Base-by-base conservation (phyloP, 106 monocot species). In the Allium fistulosum region DNA sequence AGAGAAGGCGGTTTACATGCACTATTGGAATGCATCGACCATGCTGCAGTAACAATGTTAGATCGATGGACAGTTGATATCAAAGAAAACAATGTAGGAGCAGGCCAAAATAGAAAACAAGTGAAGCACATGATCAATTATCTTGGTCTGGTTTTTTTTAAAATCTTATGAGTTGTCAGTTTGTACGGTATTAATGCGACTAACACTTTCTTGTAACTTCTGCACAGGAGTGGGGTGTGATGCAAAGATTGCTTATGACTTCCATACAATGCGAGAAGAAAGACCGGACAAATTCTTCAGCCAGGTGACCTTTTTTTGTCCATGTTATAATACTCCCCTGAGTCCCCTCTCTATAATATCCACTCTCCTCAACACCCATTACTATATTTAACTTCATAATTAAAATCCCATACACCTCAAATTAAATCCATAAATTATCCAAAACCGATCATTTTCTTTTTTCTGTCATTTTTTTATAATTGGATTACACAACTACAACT, bases 201-300 rank as follows among this genome's bases (percentile, higher is more conserved):
- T 37, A 5, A 37, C 37, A 37, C 37, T 37, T 37, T 37, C 37
- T 37, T 37, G 37, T 37, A 37, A 37, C 37, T 57, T 72, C 62
- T 62, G 16, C 51, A n/a, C 59, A 87, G 87, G 87, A 67, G 72
- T 87, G 66, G 87, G 87, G 51, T 94, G 94, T 75, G 94, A 90
- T 85, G 94, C 94, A 69, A 94, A 94, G 71, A 90, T 94, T 69
- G 94, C 94, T n/a, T 94, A 94, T 66, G 84, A 90, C 53, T 90
- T 94, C 70, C 90, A 94, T 72, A 83, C 67, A 57, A 87, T 74
- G 11, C 76, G 94, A 26, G 90, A 90, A 78, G 90, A 90, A 80
- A 84, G 78, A 48, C 90, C 94, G 49, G 84, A 94, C 62, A 80
- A 79, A 62, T 94, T 94, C 66, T 82, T 75, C 59, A 94, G 73